Evolutionary conservation across 2,329 filamentous ascomycete species (phyloP), one percentile per base, ranked within the genome.

Genomic region (Penicillium sp.): DNA sequence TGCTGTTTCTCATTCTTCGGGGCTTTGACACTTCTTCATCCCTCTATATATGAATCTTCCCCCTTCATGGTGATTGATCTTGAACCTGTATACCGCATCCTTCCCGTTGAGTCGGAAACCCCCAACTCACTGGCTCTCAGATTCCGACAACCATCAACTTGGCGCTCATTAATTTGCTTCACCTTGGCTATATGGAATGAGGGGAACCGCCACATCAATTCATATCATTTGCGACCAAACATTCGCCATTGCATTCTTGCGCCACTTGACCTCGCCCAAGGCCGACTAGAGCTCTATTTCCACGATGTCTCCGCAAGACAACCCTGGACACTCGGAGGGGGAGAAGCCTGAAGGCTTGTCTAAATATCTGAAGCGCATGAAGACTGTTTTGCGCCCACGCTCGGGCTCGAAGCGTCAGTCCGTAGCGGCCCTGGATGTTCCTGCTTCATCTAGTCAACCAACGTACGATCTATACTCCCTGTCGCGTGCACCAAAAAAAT

Each of bases 321-420:
- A 41, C 15, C 45, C 59, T 45, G 60, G 52, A 57, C 59, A 42
- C 31, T 57, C 58, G 22, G 58, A 48, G 11, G 63, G 66, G 45
- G 63, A 60, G 23, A 69, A 64, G 58, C 61, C 63, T 1, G 73
- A 74, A 23, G 72, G 73, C 46, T 57, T 76, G 42, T 69, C 67
- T 27, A 76, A 71, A 58, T 75, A 73, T 54, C 64, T 76, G 46
- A 73, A 68, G 54, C 71, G 73, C 50, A 73, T 76, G 68, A 73
- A 67, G 53, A 74, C 69, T 4, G 70, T 69, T 20, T 53, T 75
- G 37, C 73, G 65, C 51, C 62, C 68, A 50, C 64, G 62, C n/a
- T 66, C 71, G 9, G 61, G 62, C 25, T 63, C 67, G 11, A 73
- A 69, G 54, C 62, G 65, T 44, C 58, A 57, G 31, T 69, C 72